Evolutionary conservation across 2,329 filamentous ascomycete genomes (phyloP), one percentile per base, ranked within the genome.

Genomic region (Venturia oleaginea): DNA sequence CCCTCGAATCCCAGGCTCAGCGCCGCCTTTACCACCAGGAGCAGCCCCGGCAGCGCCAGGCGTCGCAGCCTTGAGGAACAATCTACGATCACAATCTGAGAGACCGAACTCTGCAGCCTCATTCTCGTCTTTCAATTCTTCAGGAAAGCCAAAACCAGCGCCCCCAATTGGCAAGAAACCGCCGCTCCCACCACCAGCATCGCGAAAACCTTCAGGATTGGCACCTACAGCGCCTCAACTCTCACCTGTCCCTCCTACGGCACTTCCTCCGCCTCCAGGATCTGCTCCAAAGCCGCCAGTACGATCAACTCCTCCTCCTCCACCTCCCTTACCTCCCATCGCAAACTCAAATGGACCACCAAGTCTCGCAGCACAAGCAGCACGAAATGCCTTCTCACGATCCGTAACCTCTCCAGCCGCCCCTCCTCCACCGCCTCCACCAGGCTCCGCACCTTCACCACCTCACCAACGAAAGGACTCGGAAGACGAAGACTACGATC

Each of bases 81-180:
- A 75, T 64, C 68, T 79, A 6, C 70, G 89, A 67, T 86, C 89
- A 2, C 51, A 57, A 54, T 32, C 48, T 19, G 48, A 54, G 17
- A 54, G 48, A 32, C 75, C 80, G 7, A 88, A 87, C 19, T 81
- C 85, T 24, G 78, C 80, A 30, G 86, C 86, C 42, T 78, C 82
- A 69, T 78, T 81, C 66, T 84, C 84, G 4, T 77, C 78, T 64
- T 85, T 84, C 40, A 78, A 81, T 48, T 70, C 76, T n/a, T 74
- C 76, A 34, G 74, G 76, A 42, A 83, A 83, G 69, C 87, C 87
- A 10, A 81, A 80, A 64, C 91, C 91, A 6, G 42, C 54, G 42
- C 91, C 91, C 37, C 90, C 90, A 15, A 82, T 90, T 69, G 89
- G 88, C 66, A 92, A 91, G 80, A 92, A 92, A 70, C 80, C 81